Conservation (phyloP, 2,329 filamentous ascomycete species). For the Periconia sp. region DNA sequence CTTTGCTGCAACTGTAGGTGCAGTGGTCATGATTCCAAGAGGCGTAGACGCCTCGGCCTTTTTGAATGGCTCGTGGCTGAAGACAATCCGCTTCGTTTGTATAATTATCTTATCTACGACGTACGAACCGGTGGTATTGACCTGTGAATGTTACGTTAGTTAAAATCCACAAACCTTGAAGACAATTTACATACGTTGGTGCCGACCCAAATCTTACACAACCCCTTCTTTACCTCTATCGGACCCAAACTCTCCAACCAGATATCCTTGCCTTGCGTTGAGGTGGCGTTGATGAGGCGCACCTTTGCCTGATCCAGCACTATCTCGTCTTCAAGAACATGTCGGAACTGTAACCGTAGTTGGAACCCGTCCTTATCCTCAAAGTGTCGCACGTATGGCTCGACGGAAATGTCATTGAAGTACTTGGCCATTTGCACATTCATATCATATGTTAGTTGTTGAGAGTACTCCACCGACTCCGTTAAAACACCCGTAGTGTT, state of each 20-base stretch:
- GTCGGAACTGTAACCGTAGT: conserved; percentile 67
- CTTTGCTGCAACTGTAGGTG: conserved; percentile 34
- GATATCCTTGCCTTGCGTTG: conserved; percentile 66
- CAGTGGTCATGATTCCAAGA: conserved; percentile 50
- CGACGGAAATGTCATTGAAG: conserved; percentile 69
- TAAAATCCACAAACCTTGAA: not conserved
- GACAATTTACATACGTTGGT: conserved; percentile 39
- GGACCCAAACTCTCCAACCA: conserved; percentile 58
- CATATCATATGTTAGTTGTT: conserved; percentile 60
- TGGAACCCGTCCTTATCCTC: conserved; percentile 74
- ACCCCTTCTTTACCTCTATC: conserved; percentile 57
- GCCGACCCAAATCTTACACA: conserved; percentile 55
- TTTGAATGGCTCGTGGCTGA: conserved; percentile 65
- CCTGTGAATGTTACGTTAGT: conserved; percentile 51
- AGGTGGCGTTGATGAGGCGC: conserved; percentile 59
- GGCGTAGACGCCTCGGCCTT: conserved; percentile 52
- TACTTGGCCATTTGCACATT: conserved; percentile 71
- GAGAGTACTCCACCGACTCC: conserved; percentile 52
- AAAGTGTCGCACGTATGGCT: conserved; percentile 69
- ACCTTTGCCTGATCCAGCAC: conserved; percentile 66
- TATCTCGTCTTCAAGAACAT: conserved; percentile 72
- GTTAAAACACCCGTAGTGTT: conserved; percentile 40
- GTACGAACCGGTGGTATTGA: conserved; percentile 71
- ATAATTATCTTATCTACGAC: conserved; percentile 73
- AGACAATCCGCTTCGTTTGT: conserved; percentile 62